phyloP scores from a whole-genome alignment of 1,139 yeast species.

The Yamadazyma siamensis region DNA sequence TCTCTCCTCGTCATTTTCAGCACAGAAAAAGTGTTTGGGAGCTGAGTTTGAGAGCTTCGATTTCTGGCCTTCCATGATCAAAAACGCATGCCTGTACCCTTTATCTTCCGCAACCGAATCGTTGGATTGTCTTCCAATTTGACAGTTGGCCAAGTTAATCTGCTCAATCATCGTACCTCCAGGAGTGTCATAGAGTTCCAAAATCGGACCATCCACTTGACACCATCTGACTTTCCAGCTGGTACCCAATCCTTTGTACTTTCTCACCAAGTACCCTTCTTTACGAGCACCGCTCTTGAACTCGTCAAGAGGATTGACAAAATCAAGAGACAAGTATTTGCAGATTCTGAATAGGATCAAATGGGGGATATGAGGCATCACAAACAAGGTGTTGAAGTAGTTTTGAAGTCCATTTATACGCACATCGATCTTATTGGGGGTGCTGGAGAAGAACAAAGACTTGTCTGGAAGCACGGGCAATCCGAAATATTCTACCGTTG shows the following conservation, averaged over 20 bases:
- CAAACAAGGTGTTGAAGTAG: constrained; percentile 58
- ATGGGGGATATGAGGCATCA: constrained; percentile 62
- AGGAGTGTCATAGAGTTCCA: constrained; percentile 61
- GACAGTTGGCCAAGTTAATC: constrained; percentile 50
- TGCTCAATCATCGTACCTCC: constrained; percentile 59
- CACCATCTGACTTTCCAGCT: constrained; percentile 79
- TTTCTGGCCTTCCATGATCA: constrained; percentile 63
- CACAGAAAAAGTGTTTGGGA: constrained; percentile 71
- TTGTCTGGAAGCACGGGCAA: constrained; percentile 64
- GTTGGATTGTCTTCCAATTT: constrained; percentile 62
- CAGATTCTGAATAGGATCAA: constrained; percentile 54
- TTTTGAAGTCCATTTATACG: constrained; percentile 55
- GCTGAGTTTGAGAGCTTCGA: constrained; percentile 50
- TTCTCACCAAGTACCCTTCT: constrained; percentile 68
- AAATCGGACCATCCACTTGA: constrained; percentile 60
- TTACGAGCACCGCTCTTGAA: constrained; percentile 54
- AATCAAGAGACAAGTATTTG: constrained; percentile 65
- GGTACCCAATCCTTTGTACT: constrained; percentile 50
- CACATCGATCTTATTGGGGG: constrained; percentile 65
- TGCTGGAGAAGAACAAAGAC: constrained; percentile 49
- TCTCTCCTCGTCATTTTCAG: constrained; percentile 77
- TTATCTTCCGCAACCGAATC: constrained; percentile 63
- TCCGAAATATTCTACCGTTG: constrained; percentile 53
- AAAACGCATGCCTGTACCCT: constrained; percentile 76
- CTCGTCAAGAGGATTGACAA: constrained; percentile 62